Conservation (phyloP, 257 asterid genomes). For the Verbena officinalis region DNA sequence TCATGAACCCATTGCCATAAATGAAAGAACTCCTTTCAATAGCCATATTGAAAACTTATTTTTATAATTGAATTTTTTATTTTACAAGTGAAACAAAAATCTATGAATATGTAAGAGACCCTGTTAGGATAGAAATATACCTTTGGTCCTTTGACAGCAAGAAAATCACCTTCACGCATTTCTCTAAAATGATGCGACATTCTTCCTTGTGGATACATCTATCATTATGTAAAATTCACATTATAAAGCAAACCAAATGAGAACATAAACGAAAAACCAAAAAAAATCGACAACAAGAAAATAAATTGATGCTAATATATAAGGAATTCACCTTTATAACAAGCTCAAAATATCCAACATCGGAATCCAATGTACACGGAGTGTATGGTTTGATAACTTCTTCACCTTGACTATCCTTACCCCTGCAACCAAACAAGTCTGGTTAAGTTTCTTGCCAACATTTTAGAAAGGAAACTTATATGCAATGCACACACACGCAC, state of each 20-base stretch:
- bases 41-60: background rate
- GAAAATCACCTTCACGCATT: slow-evolving; percentile 80
- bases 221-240: slow-evolving; percentile 23
- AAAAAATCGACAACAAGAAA: background rate
- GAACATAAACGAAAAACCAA: slow-evolving; percentile 27
- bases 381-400: slow-evolving; percentile 97
- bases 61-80: background rate
- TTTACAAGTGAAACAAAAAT: background rate
- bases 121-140: slow-evolving; percentile 42
- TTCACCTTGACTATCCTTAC: slow-evolving; percentile 94
- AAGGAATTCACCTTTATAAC: slow-evolving; percentile 76
- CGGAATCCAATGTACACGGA: slow-evolving; percentile 97
- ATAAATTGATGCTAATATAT: slow-evolving; percentile 4
- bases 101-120: slow-evolving; percentile 4
- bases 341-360: slow-evolving; percentile 88
- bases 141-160: slow-evolving; percentile 97
- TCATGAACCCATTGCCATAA: background rate
- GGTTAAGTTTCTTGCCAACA: background rate
- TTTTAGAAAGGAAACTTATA: background rate
- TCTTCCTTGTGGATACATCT: slow-evolving; percentile 99
- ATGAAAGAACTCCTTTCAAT: background rate
- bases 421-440: slow-evolving; percentile 54
- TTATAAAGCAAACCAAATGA: slow-evolving; percentile 19
- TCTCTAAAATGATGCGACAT: slow-evolving; percentile 99
- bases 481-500: background rate